phyloP scores from a whole-genome alignment of 441 rosid genomes.

The Eruca vesicaria region DNA sequence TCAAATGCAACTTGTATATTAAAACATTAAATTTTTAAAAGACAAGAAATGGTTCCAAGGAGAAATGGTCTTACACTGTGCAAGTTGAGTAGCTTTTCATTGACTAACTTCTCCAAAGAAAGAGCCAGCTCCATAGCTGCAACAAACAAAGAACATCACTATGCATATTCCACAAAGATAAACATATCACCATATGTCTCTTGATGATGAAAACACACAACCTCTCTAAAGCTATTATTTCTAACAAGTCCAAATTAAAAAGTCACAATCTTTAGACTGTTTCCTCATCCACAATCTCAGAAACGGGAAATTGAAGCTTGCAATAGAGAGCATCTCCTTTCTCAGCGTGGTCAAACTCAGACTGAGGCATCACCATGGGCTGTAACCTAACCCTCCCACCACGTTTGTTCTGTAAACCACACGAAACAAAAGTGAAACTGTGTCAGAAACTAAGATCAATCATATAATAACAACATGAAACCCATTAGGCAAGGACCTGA shows the following conservation, averaged over 20 bases:
- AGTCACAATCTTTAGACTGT: neutral
- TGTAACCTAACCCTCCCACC: constrained; percentile 71
- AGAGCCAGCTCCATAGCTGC: constrained; percentile 87
- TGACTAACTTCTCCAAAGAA: constrained; percentile 78
- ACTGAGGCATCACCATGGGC: constrained; percentile 54
- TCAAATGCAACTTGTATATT: constrained; percentile 14
- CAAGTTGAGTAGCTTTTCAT: constrained; percentile 71
- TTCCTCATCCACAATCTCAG: neutral
- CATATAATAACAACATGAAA: neutral
- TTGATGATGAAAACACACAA: neutral
- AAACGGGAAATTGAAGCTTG: constrained; percentile 32
- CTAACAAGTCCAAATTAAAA: neutral
- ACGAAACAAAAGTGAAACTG: neutral
- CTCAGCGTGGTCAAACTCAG: constrained; percentile 70
- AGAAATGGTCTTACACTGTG: constrained; percentile 45
- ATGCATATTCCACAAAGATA: neutral
- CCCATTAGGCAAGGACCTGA: constrained; percentile 31
- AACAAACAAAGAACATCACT: constrained; percentile 17
- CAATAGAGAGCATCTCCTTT: constrained; percentile 82
- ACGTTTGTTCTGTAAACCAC: constrained; percentile 53
- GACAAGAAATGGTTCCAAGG: neutral
- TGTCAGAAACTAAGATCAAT: neutral
- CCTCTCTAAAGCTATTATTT: neutral
- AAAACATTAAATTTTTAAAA: neutral
- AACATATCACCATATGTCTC: neutral